Evolutionary conservation across 2,329 filamentous ascomycete genomes (phyloP).

Genomic region (Aspergillus ochraceoroseus): DNA sequence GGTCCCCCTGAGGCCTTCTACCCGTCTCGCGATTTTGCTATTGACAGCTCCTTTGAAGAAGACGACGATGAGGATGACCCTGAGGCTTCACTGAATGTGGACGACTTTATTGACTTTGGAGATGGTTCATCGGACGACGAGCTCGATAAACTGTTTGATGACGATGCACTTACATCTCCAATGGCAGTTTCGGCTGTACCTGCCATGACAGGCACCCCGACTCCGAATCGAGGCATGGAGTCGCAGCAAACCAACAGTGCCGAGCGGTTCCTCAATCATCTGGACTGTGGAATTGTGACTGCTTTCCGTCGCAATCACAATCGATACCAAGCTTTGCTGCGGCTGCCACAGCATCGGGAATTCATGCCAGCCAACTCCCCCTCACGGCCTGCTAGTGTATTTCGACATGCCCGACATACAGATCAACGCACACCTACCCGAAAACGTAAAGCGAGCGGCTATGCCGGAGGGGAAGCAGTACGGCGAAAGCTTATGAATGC

Average conservation of each 20-base stretch:
- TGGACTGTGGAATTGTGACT: conserved; percentile 67
- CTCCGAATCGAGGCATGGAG: conserved; percentile 34
- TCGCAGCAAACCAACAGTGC: conserved; percentile 31
- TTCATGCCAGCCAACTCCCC: conserved; percentile 45
- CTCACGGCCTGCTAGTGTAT: conserved; percentile 41
- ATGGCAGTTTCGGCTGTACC: conserved; percentile 46
- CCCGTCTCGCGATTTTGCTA: conserved; percentile 54
- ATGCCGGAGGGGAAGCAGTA: conserved; percentile 40
- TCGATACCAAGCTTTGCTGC: conserved; percentile 47
- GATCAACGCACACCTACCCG: conserved; percentile 41
- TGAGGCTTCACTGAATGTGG: conserved; percentile 57
- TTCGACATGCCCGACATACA: conserved; percentile 38
- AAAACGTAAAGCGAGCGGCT: conserved; percentile 38
- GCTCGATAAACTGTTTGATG: conserved; percentile 50
- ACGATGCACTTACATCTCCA: conserved; percentile 41
- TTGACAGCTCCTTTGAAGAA: conserved; percentile 57
- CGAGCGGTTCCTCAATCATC: conserved; percentile 58
- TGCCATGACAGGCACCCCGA: conserved; percentile 30
- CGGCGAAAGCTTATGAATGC: conserved; percentile 44
- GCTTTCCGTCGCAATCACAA: conserved; percentile 64
- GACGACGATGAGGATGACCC: conserved; percentile 64
- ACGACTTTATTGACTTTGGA: conserved; percentile 68
- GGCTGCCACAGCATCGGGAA: conserved; percentile 45
- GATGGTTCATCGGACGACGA: conserved; percentile 58
- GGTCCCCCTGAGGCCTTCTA: conserved; percentile 73